These are phyloP conservation scores for Ilex aquifolium DNA, from an alignment of 257 asterid species.

Conservation along the genomic window DNA sequence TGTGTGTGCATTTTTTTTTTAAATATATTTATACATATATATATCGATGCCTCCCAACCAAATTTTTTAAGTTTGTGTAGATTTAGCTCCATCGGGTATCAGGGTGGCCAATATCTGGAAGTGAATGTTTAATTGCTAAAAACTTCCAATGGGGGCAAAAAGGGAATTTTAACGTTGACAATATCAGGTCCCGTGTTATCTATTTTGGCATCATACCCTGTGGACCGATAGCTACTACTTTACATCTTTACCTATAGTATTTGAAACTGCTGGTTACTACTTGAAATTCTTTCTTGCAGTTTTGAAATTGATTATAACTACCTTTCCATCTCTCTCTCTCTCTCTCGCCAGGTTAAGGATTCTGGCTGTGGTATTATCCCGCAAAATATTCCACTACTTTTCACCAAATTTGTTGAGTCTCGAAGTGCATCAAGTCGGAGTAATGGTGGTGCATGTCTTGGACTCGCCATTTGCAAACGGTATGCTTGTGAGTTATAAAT, in stretches of 20 bases:
- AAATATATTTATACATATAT: too few species aligned
- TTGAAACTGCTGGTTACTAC: not conserved
- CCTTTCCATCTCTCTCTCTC: not conserved
- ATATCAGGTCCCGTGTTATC: not conserved
- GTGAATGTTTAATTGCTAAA: not conserved
- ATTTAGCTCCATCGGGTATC: too few species aligned
- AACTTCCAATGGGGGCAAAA: not conserved
- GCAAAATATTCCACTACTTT: conserved; percentile 48
- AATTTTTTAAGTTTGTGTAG: too few species aligned
- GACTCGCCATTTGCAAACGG: conserved; percentile 78
- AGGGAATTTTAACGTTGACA: not conserved
- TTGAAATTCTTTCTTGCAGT: not conserved
- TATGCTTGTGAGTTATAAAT: conserved; percentile 6
- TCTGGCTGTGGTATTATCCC: conserved; percentile 60
- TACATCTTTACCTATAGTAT: too few species aligned
- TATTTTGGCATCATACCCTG: not conserved
- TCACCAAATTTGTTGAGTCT: conserved; percentile 45
- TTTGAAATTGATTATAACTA: not conserved
- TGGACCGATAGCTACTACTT: too few species aligned
- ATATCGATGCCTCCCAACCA: too few species aligned
- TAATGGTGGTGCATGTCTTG: conserved; percentile 46
- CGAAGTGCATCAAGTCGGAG: conserved; percentile 27
- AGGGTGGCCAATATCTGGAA: not conserved
- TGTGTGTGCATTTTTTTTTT: too few species aligned
- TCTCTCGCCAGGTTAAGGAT: conserved; percentile 43